A percentile compares a stretch with the other conserved stretches of the same genome.
Conservation (phyloP, 768 basidiomycete species). For the Coprinopsis marcescibilis region DNA sequence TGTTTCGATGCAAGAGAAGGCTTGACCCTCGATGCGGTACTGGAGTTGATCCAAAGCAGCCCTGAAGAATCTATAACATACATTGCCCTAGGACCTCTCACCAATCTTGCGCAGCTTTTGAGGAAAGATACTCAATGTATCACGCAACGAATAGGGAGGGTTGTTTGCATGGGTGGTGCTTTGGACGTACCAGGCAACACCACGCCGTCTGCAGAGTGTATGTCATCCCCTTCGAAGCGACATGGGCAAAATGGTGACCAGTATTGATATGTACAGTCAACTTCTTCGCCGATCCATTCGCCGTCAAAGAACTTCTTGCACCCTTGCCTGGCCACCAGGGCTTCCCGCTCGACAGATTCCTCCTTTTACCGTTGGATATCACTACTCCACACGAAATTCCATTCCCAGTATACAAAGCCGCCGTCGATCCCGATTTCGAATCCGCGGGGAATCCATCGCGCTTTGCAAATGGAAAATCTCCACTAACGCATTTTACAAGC, state of each 20-base stretch:
- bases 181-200: conserved; percentile 89
- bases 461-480: conserved; percentile 38
- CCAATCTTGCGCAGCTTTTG: conserved; percentile 70
- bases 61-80: conserved; percentile 59
- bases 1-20: conserved; percentile 41
- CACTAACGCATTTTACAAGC: conserved; percentile 71
- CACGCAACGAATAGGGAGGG: conserved; percentile 54
- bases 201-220: conserved; percentile 78
- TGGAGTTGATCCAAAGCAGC: conserved; percentile 47
- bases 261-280: conserved; percentile 61
- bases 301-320: conserved; percentile 63
- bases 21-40: conserved; percentile 49
- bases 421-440: conserved; percentile 59
- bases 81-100: conserved; percentile 70
- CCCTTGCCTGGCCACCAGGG: conserved; percentile 32
- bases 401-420: conserved; percentile 53
- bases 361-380: conserved; percentile 75
- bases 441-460: conserved; percentile 44
- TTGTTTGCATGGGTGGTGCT: conserved; percentile 92
- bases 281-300: conserved; percentile 83
- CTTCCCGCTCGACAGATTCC: conserved; percentile 60
- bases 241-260: background rate
- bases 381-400: conserved; percentile 77
- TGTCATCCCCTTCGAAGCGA: conserved; percentile 20
- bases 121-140: conserved; percentile 49